These are phyloP conservation scores for Collybia sp. DNA, from an alignment of 768 basidiomycete genomes.

Conservation along the genomic window DNA sequence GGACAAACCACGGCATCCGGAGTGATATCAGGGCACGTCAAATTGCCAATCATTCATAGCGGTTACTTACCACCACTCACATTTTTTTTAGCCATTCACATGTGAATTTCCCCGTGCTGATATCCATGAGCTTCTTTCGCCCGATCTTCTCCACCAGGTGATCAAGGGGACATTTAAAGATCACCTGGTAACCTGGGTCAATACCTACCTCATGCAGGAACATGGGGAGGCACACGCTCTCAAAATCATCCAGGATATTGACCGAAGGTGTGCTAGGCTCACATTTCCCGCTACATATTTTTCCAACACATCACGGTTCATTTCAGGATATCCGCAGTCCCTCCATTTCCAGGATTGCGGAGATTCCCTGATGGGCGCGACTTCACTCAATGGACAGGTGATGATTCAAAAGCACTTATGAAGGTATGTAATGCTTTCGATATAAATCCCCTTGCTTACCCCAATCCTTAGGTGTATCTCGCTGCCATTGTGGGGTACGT, in stretches of 20 bases:
- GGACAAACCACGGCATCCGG: constrained; percentile 19
- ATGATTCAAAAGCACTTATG: constrained; percentile 21
- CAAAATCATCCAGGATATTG: constrained; percentile 21
- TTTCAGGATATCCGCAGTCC: constrained; percentile 2
- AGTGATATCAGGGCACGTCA: too few relatives aligned
- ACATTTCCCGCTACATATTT: not conserved
- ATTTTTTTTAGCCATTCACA: constrained; percentile 17
- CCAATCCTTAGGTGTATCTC: constrained; percentile 8
- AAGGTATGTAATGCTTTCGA: constrained; percentile 12
- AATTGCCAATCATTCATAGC: constrained; percentile 7
- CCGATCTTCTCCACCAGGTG: constrained; percentile 26
- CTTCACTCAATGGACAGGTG: constrained; percentile 14
- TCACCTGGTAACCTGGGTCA: constrained; percentile 27
- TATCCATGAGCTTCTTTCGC: constrained; percentile 24
- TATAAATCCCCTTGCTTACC: not conserved
- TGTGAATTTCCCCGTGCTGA: constrained; percentile 22
- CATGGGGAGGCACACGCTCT: constrained; percentile 9
- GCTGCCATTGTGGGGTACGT: constrained; percentile 15
- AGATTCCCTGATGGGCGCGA: constrained; percentile 18
- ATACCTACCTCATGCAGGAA: constrained; percentile 13
- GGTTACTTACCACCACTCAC: not conserved
- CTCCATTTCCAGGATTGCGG: constrained; percentile 6
- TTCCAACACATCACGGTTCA: not conserved
- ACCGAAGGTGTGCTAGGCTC: constrained; percentile 15
- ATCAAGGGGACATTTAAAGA: constrained; percentile 34